A percentile compares a stretch with the other conserved stretches of the same genome.
phyloP scores from a whole-genome alignment of 176 grass and related monocot genomes.

The Phragmites australis region DNA sequence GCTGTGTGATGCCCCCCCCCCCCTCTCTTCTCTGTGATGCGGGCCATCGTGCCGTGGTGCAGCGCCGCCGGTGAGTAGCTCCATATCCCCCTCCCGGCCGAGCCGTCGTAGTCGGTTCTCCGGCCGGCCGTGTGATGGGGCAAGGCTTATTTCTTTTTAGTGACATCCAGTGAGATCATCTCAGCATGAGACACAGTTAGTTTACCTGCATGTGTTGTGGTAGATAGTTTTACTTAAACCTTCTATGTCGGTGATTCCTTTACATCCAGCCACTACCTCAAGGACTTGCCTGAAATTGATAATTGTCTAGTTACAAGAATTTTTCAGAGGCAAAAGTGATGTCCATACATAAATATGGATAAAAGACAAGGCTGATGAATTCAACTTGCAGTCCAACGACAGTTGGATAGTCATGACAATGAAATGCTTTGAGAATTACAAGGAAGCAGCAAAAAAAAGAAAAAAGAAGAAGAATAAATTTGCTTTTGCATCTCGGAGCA shows the following conservation, averaged over 20 bases:
- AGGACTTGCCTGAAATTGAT: slow-evolving; percentile 74
- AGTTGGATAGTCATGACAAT: background rate
- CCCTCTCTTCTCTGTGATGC: no score
- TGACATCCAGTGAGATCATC: no score
- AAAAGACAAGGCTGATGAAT: background rate
- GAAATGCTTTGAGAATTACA: background rate
- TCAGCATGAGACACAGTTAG: slow-evolving; percentile 11
- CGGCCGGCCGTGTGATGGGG: no score
- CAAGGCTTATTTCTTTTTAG: no score
- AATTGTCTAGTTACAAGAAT: slow-evolving; percentile 27
- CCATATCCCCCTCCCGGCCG: no score
- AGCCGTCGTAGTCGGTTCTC: no score
- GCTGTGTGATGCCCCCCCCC: no score
- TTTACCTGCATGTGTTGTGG: slow-evolving; percentile 94
- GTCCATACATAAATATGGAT: background rate
- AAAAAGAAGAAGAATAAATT: background rate
- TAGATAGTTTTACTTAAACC: slow-evolving; percentile 79
- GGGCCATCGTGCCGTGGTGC: no score
- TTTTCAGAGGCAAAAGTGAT: background rate
- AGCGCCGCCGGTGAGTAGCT: no score
- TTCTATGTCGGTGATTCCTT: slow-evolving; percentile 82
- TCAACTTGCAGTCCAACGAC: background rate
- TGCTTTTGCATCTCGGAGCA: background rate
- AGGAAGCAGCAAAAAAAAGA: background rate
- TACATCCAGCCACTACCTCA: slow-evolving; percentile 81